These are phyloP conservation scores for Lathyrus tuberosus DNA, from an alignment of 306 rosid genomes.

Conservation along the genomic window DNA sequence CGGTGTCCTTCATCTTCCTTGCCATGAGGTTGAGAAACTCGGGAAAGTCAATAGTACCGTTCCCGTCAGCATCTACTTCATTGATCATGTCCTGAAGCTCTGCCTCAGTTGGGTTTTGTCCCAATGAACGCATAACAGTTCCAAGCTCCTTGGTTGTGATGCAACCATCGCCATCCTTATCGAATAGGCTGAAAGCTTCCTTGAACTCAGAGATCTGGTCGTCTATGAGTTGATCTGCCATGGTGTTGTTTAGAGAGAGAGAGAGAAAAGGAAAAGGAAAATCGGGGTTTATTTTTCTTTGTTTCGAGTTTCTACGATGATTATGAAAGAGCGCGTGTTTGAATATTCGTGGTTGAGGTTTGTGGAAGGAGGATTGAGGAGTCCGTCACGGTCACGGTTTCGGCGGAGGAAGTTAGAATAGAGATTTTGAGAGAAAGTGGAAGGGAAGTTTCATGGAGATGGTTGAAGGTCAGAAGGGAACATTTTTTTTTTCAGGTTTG, in stretches of 20 bases:
- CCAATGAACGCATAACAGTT: slow-evolving; percentile 75
- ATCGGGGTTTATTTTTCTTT: neutral
- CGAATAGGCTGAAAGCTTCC: slow-evolving; percentile 77
- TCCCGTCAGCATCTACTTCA: slow-evolving; percentile 65
- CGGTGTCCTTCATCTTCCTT: slow-evolving; percentile 69
- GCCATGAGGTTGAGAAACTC: slow-evolving; percentile 72
- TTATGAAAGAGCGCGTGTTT: neutral
- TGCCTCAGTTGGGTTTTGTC: slow-evolving; percentile 67
- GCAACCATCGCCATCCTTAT: slow-evolving; percentile 81
- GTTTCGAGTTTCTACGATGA: neutral
- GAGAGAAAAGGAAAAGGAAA: neutral
- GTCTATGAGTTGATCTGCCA: slow-evolving; percentile 79
- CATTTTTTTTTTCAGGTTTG: no score
- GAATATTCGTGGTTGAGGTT: no score
- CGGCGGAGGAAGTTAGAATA: no score
- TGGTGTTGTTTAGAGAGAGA: slow-evolving; percentile 32
- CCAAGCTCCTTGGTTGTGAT: slow-evolving; percentile 93
- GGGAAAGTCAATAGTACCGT: slow-evolving; percentile 64
- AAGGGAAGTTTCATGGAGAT: no score
- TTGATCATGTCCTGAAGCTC: slow-evolving; percentile 72
- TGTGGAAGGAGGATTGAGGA: no score
- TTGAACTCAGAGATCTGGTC: slow-evolving; percentile 86
- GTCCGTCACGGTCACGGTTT: no score
- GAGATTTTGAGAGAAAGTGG: no score
- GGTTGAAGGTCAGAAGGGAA: no score